A percentile compares a stretch with the other conserved stretches of the same genome.
Conservation (phyloP, 176 grass and related monocot genomes). For the Elaeis guineensis region DNA sequence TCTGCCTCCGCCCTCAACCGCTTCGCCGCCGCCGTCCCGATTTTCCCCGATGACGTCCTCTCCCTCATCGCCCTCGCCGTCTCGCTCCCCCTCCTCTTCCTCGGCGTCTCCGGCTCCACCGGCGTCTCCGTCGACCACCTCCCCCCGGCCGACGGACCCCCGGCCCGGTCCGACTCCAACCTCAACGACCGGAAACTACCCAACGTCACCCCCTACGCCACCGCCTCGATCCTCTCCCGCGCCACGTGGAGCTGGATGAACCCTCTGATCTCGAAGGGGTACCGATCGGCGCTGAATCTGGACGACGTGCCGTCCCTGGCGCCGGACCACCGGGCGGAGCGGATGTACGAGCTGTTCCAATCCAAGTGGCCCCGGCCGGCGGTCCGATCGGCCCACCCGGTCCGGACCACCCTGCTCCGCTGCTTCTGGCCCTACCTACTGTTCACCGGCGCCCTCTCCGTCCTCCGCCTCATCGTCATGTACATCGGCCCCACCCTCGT, state of each 20-base stretch:
- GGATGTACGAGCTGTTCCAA: constrained; percentile 52
- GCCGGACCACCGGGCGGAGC: constrained; percentile 49
- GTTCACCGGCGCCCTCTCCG: constrained; percentile 40
- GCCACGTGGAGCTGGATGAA: constrained; percentile 86
- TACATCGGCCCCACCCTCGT: constrained; percentile 83
- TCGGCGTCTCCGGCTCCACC: constrained; percentile 32
- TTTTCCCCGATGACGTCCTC: constrained; percentile 41
- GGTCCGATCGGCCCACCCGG: constrained; percentile 38
- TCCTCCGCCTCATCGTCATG: constrained; percentile 66
- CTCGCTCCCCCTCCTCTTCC: constrained; percentile 39
- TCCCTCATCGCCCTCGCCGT: constrained; percentile 37
- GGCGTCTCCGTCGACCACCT: constrained; percentile 6
- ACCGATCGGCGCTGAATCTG: constrained; percentile 41
- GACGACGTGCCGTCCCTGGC: constrained; percentile 58
- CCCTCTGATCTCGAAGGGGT: constrained; percentile 54
- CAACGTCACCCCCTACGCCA: constrained; percentile 52
- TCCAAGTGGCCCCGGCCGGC: constrained; percentile 48
- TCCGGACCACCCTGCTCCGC: constrained; percentile 43
- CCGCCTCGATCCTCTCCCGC: constrained; percentile 41
- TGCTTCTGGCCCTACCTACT: constrained; percentile 77
- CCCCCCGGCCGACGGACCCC: not conserved
- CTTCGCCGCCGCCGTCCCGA: constrained; percentile 14
- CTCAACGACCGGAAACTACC: not conserved
- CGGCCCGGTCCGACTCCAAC: not conserved
- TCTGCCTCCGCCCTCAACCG: constrained; percentile 38